phyloP scores from a whole-genome alignment of 139 green algal species.

The Zygnema circumcarinatum region DNA sequence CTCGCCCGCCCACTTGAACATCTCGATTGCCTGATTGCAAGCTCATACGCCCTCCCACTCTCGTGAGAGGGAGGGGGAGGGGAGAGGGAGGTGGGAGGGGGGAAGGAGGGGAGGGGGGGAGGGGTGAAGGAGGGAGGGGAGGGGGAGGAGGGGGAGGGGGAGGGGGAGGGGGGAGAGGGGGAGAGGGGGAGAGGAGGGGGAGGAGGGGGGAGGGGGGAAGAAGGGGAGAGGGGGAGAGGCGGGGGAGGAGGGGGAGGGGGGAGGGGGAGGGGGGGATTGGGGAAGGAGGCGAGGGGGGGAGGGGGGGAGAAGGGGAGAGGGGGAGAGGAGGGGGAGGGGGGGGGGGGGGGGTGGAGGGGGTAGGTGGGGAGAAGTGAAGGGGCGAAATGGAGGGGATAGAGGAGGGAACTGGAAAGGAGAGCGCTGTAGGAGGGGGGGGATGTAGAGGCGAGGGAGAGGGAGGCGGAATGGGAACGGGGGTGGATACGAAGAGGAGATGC shows the following conservation, averaged over 20 bases:
- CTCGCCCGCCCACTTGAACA: constrained; percentile 37
- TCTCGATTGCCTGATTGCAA: constrained; percentile 43
- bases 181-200: background rate
- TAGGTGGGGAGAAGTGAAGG: background rate
- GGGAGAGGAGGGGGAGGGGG: background rate
- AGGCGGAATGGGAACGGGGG: background rate
- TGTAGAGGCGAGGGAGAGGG: background rate
- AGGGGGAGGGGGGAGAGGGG: background rate
- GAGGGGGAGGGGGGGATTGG: background rate
- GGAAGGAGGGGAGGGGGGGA: background rate
- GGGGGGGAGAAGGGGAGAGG: background rate
- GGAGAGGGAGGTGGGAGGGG: background rate
- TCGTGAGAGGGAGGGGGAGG: background rate
- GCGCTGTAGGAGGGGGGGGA: background rate
- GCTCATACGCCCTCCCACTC: background rate
- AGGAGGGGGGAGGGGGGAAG: background rate
- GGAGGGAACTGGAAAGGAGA: background rate
- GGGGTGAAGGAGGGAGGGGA: background rate
- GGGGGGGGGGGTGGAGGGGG: background rate
- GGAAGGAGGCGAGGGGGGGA: background rate
- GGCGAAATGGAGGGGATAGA: background rate
- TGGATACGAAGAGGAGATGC: background rate
- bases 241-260: background rate
- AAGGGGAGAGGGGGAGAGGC: background rate
- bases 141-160: background rate